Percentiles rank a stretch among this genome's conserved stretches.
These are phyloP conservation scores for Escallonia herrerae DNA, from an alignment of 129 eudicot species.

Conservation along the genomic window DNA sequence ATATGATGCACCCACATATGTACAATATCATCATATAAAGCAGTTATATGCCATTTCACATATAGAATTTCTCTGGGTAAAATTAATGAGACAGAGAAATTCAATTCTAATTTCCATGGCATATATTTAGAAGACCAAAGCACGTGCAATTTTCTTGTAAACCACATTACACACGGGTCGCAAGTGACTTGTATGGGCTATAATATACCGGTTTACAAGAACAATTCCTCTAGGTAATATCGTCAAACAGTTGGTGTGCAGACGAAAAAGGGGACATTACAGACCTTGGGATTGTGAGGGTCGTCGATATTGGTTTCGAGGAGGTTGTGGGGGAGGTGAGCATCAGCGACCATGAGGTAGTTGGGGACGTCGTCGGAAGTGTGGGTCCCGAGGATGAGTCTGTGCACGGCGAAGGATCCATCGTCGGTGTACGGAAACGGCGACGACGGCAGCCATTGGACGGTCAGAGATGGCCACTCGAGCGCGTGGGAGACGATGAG, in stretches of 20 bases:
- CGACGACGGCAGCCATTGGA: constrained; percentile 76
- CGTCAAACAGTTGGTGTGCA: constrained; percentile 26
- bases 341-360: constrained; percentile 75
- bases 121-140: too few species aligned
- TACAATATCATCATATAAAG: too few species aligned
- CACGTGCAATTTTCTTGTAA: too few species aligned
- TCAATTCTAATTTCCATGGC: too few species aligned
- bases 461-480: constrained; percentile 98
- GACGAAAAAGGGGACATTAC: background rate
- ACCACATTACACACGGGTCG: too few species aligned
- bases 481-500: constrained; percentile 71
- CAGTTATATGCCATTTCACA: too few species aligned
- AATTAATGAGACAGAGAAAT: too few species aligned
- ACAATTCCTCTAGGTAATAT: constrained; percentile 14
- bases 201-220: too few species aligned
- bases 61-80: too few species aligned
- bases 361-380: constrained; percentile 80
- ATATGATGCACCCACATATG: too few species aligned
- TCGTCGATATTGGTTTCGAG: constrained; percentile 33
- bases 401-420: constrained; percentile 45
- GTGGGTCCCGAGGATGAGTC: constrained; percentile 85
- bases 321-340: constrained; percentile 54
- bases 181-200: too few species aligned
- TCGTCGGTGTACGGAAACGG: constrained; percentile 48
- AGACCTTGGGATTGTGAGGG: constrained; percentile 58